These are phyloP conservation scores for Xylariomycetidae sp. DNA, from an alignment of 2,329 filamentous ascomycete genomes.

Conservation along the genomic window DNA sequence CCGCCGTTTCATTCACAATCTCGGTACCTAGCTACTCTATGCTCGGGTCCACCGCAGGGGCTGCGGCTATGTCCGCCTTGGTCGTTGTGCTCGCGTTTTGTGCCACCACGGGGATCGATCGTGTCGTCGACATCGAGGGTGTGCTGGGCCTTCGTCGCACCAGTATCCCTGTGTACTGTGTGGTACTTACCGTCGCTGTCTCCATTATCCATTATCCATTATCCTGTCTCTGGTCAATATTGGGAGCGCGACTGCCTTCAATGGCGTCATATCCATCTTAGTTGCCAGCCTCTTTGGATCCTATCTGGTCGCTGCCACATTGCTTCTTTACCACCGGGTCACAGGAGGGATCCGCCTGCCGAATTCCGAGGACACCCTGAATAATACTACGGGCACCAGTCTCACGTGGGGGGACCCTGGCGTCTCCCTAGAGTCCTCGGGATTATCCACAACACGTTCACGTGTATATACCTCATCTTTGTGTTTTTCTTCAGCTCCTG, in stretches of 20 bases:
- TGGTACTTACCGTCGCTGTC: too few relatives aligned
- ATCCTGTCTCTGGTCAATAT: too few relatives aligned
- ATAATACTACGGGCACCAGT: slow-evolving; percentile 12
- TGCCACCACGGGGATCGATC: slow-evolving; percentile 49
- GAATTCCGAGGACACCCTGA: slow-evolving; percentile 11
- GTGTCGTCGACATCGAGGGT: slow-evolving; percentile 52
- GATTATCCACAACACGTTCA: slow-evolving; percentile 17
- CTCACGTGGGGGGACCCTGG: slow-evolving; percentile 20
- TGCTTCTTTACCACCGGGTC: slow-evolving; percentile 14
- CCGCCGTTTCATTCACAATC: too few relatives aligned
- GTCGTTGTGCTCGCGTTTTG: slow-evolving; percentile 43
- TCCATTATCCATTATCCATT: too few relatives aligned
- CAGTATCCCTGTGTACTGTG: too few relatives aligned
- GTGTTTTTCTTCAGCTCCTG: slow-evolving; percentile 23
- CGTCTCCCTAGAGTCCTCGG: slow-evolving; percentile 13
- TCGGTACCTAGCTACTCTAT: too few relatives aligned
- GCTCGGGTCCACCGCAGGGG: slow-evolving; percentile 36
- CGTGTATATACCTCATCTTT: slow-evolving; percentile 14
- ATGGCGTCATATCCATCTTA: too few relatives aligned
- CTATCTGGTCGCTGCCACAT: slow-evolving; percentile 13
- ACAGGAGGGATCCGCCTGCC: slow-evolving; percentile 12
- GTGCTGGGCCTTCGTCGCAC: slow-evolving; percentile 51
- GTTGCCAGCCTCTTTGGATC: slow-evolving; percentile 19
- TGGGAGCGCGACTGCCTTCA: too few relatives aligned
- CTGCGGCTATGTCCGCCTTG: slow-evolving; percentile 44